These are phyloP conservation scores for Rhizophora apiculata DNA, from an alignment of 345 rosid species.

Conservation along the genomic window DNA sequence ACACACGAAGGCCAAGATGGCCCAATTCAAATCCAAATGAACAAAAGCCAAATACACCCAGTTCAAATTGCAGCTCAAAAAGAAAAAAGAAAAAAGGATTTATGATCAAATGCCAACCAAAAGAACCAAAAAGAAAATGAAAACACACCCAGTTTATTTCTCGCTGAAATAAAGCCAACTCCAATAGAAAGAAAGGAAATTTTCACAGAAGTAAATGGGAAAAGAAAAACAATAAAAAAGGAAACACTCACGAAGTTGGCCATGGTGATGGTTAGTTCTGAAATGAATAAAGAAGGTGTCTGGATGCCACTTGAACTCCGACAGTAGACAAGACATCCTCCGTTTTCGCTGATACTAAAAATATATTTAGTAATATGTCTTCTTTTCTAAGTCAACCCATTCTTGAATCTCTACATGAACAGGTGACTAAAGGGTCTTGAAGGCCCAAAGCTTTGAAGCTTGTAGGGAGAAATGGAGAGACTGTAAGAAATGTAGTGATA, in stretches of 20 bases:
- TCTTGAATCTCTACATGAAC: background rate
- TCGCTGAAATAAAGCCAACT: background rate
- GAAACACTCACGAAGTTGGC: constrained; percentile 13
- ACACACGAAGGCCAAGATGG: too few relatives aligned
- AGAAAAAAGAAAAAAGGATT: background rate
- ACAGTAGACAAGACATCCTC: constrained; percentile 81
- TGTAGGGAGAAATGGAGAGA: background rate
- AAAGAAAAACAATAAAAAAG: background rate
- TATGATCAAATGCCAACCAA: background rate
- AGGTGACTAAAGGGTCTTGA: background rate
- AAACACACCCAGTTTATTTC: constrained; percentile 5
- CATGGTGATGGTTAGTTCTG: constrained; percentile 40
- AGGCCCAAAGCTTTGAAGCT: background rate
- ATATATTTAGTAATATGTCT: background rate
- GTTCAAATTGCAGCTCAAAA: background rate
- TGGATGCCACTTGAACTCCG: constrained; percentile 90
- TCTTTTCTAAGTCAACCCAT: constrained; percentile 10
- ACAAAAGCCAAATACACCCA: constrained; percentile 10
- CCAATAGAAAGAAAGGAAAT: background rate
- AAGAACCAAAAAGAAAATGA: background rate
- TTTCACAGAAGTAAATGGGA: background rate
- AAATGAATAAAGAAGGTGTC: constrained; percentile 63
- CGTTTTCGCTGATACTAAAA: background rate
- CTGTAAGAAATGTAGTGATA: background rate
- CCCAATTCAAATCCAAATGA: too few relatives aligned